A percentile compares a stretch with the other conserved stretches of the same genome.
These are phyloP conservation scores for Ramalina intermedia DNA, from an alignment of 495 filamentous ascomycete species.

Conservation along the genomic window DNA sequence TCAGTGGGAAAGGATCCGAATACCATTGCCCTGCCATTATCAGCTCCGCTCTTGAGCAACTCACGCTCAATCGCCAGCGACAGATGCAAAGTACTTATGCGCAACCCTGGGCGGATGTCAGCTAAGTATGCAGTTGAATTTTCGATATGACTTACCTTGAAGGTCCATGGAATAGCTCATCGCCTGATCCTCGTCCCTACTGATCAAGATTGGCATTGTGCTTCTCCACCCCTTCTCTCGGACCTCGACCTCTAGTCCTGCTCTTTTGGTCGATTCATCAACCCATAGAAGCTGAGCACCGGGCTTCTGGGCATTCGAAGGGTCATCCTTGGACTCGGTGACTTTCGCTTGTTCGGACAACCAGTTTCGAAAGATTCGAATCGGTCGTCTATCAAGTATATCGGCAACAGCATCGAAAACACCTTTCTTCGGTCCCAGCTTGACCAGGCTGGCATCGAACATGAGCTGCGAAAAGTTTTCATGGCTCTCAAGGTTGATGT, in stretches of 20 bases:
- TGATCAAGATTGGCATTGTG: slow-evolving; percentile 28
- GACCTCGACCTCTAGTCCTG: slow-evolving; percentile 46
- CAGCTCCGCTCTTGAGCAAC: slow-evolving; percentile 30
- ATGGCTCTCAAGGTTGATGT: slow-evolving; percentile 48
- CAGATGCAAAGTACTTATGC: slow-evolving; percentile 44
- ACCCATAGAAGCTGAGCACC: slow-evolving; percentile 40
- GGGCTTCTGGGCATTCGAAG: too few relatives aligned
- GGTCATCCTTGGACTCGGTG: slow-evolving; percentile 4
- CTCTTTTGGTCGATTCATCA: slow-evolving; percentile 30
- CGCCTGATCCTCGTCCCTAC: slow-evolving; percentile 38
- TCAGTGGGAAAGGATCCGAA: slow-evolving; percentile 31
- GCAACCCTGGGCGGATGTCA: slow-evolving; percentile 34
- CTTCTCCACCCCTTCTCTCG: slow-evolving; percentile 21
- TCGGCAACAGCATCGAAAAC: slow-evolving; percentile 46
- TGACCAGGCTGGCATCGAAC: slow-evolving; percentile 52
- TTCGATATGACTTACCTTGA: slow-evolving; percentile 32
- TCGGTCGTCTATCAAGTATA: slow-evolving; percentile 42
- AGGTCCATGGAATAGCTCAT: slow-evolving; percentile 46
- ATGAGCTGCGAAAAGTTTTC: slow-evolving; percentile 63
- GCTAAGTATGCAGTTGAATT: background rate
- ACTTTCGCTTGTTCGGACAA: slow-evolving; percentile 29
- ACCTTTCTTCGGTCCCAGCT: slow-evolving; percentile 41
- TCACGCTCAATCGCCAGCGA: slow-evolving; percentile 43
- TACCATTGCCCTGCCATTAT: slow-evolving; percentile 44
- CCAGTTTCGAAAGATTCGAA: slow-evolving; percentile 58